These are phyloP conservation scores for Claviceps purpurea DNA, from an alignment of 2,329 filamentous ascomycete genomes.

Conservation along the genomic window DNA sequence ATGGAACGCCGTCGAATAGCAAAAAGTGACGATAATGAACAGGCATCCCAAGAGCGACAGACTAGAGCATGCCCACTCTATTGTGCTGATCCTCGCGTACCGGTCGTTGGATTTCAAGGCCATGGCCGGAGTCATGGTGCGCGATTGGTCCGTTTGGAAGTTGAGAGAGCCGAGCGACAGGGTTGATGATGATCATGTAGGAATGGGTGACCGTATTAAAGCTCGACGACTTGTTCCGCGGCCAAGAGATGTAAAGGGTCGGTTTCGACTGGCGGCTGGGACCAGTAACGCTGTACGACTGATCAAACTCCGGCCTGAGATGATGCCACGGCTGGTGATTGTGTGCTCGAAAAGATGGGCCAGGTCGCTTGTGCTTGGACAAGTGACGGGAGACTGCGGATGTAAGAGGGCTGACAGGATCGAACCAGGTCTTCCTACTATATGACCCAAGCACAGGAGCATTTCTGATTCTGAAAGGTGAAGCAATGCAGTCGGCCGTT, in stretches of 20 bases:
- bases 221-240: background rate
- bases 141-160: background rate
- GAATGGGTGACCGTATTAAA: background rate
- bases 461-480: background rate
- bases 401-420: background rate
- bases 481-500: background rate
- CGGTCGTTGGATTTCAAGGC: constrained; percentile 17
- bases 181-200: background rate
- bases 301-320: background rate
- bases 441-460: background rate
- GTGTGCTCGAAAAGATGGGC: background rate
- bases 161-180: background rate
- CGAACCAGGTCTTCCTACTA: background rate
- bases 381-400: background rate
- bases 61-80: constrained; percentile 56
- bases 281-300: background rate
- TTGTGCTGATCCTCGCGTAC: constrained; percentile 41
- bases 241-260: background rate
- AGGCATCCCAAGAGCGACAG: constrained; percentile 58
- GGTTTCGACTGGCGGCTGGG: background rate
- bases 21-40: constrained; percentile 61
- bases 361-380: background rate
- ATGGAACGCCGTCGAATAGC: constrained; percentile 54
- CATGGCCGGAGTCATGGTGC: background rate
- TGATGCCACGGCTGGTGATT: background rate